Conservation (phyloP, 495 filamentous ascomycete species). For the Neurospora terricola region DNA sequence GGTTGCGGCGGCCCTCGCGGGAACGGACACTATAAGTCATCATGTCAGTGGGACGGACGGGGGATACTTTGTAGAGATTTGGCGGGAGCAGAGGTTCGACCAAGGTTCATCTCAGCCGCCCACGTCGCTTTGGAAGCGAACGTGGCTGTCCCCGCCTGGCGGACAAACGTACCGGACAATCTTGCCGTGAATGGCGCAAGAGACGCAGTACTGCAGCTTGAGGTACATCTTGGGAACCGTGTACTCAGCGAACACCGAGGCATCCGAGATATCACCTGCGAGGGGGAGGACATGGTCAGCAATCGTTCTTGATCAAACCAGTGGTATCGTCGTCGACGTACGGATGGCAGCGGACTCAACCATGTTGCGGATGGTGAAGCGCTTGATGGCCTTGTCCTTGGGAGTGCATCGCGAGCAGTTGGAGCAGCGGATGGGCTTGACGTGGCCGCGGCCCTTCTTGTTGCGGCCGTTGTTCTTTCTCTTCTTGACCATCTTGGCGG, state of each 20-base stretch:
- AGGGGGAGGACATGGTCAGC: slow-evolving; percentile 5
- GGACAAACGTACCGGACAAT: slow-evolving; percentile 87
- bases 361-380: slow-evolving; percentile 99
- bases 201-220: slow-evolving; percentile 99
- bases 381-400: slow-evolving; percentile 99
- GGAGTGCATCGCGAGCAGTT: slow-evolving; percentile 99
- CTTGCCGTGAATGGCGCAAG: slow-evolving; percentile 99
- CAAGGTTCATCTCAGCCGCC: slow-evolving; percentile 52
- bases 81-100: slow-evolving; percentile 38
- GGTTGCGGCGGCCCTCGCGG: slow-evolving; percentile 93
- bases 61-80: slow-evolving; percentile 12
- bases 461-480: slow-evolving; percentile 98
- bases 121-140: slow-evolving; percentile 27
- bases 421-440: slow-evolving; percentile 99
- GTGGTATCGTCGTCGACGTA: slow-evolving; percentile 44
- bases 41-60: slow-evolving; percentile 25
- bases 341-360: slow-evolving; percentile 98
- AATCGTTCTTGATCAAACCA: background rate
- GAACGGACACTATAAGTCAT: slow-evolving; percentile 74
- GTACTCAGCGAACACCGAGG: slow-evolving; percentile 98
- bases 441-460: slow-evolving; percentile 98
- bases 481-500: slow-evolving; percentile 99
- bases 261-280: slow-evolving; percentile 98
- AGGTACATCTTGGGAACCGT: slow-evolving; percentile 99
- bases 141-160: slow-evolving; percentile 25